Evolutionary conservation across 2,329 filamentous ascomycete genomes (phyloP).

Genomic region (Fusarium haematococcum): DNA sequence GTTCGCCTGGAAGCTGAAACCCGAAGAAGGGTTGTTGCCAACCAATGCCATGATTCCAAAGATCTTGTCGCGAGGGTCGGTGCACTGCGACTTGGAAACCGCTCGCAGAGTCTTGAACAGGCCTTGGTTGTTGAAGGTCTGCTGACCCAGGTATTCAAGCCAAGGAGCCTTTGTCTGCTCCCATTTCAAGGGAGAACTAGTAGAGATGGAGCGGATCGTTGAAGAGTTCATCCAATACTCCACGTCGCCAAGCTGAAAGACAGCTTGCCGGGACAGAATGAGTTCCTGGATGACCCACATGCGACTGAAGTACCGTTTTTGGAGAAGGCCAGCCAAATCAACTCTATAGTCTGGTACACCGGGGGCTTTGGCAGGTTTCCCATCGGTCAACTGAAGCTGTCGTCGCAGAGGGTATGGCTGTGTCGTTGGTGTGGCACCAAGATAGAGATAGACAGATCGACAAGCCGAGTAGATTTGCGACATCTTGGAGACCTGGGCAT

Average conservation of each 20-base stretch:
- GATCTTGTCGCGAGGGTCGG: background rate
- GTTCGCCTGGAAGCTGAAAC: background rate
- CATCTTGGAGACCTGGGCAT: background rate
- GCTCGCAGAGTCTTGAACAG: background rate
- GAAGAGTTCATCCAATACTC: background rate
- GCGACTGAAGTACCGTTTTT: background rate
- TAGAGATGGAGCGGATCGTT: background rate
- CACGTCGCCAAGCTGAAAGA: background rate
- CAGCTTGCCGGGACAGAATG: background rate
- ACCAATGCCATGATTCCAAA: background rate
- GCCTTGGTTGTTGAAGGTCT: fast-evolving
- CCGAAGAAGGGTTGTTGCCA: fast-evolving
- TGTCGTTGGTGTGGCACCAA: background rate
- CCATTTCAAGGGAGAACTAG: background rate
- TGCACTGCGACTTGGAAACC: background rate
- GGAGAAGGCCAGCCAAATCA: background rate
- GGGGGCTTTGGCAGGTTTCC: too few relatives aligned
- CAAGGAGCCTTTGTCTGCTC: background rate
- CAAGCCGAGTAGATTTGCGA: background rate
- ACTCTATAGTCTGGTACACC: too few relatives aligned
- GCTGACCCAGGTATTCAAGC: background rate
- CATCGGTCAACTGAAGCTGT: background rate
- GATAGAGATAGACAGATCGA: background rate
- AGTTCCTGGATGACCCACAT: background rate
- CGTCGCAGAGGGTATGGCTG: background rate